These are phyloP conservation scores for Catunica adiposa DNA, from an alignment of 2,329 filamentous ascomycete genomes.

Conservation along the genomic window DNA sequence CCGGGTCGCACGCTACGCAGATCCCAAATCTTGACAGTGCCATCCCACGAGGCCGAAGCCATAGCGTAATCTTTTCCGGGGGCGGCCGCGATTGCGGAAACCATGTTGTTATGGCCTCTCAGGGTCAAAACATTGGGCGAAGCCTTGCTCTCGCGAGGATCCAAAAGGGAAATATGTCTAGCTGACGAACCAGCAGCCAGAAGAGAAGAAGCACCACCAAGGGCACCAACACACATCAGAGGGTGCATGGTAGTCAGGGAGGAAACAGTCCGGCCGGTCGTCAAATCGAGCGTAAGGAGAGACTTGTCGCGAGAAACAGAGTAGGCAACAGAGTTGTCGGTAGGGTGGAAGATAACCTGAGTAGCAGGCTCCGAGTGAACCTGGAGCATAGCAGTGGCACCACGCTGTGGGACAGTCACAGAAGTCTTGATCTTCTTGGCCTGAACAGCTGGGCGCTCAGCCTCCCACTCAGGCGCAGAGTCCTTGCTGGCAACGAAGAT, in stretches of 20 bases:
- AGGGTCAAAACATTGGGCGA: slow-evolving; percentile 78
- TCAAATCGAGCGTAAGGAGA: slow-evolving; percentile 77
- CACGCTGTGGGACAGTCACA: slow-evolving; percentile 48
- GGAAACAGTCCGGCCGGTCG: slow-evolving; percentile 62
- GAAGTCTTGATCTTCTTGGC: slow-evolving; percentile 27
- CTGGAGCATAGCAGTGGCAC: slow-evolving; percentile 57
- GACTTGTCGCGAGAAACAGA: slow-evolving; percentile 84
- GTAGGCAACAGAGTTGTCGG: slow-evolving; percentile 78
- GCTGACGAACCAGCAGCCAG: slow-evolving; percentile 65
- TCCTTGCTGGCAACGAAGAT: slow-evolving; percentile 74
- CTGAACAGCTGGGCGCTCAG: slow-evolving; percentile 38
- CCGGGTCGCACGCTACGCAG: slow-evolving; percentile 53
- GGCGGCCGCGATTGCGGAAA: slow-evolving; percentile 28
- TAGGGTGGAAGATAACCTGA: slow-evolving; percentile 67
- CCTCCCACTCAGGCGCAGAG: slow-evolving; percentile 56
- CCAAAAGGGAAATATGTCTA: slow-evolving; percentile 80
- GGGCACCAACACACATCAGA: slow-evolving; percentile 59
- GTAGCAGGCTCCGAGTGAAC: slow-evolving; percentile 61
- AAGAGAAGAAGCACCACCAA: slow-evolving; percentile 35
- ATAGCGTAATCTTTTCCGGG: slow-evolving; percentile 63
- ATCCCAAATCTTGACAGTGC: slow-evolving; percentile 89
- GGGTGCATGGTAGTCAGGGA: slow-evolving; percentile 71
- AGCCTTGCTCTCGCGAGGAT: slow-evolving; percentile 64
- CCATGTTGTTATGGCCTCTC: slow-evolving; percentile 68
- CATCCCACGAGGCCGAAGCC: slow-evolving; percentile 79